Evolutionary conservation across 495 filamentous ascomycete genomes (phyloP), one percentile per base, ranked within the genome.

Genomic region (Penicillium paradoxum): DNA sequence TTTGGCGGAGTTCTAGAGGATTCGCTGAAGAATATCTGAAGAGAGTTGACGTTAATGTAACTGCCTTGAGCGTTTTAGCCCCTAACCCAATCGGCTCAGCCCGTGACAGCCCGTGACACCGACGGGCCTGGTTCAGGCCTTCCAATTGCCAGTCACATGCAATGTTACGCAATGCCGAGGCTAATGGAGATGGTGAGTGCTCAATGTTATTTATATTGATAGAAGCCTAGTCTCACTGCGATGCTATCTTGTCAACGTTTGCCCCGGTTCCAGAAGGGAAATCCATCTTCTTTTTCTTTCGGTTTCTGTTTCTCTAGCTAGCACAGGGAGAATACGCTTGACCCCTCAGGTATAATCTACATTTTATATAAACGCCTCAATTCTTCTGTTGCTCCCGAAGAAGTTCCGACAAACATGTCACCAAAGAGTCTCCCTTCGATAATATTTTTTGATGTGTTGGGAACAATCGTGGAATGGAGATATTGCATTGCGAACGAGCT

Each of bases 401-500:
- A 48, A 41, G 7, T 10, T 36, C 29, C 29, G 14, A 46, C 7
- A 21, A 51, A 51, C 30, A 59, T 59, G 57, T 32, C 48, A 45
- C 53, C 6, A 3, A 24, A 13, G 18, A 21, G 3, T 33, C 1
- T 19, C 15, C 57, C 54, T 40, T 49, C 49, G 38, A 47, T 57
- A 4, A 38, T 60, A 38, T 60, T 60, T 29, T 60, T 57, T 45
- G 58, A 60, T 51, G 41, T 60, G 29, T 34, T 60, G 24, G 58
- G 58, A 9, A 60, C 58, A 42, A 51, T 60, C 10, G 58, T 60
- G 34, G 58, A 60, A 54, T 60, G 58, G 58, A 57, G 54, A 51
- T 32, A 2, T 27, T 60, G 58, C 41, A 60, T 60, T 45, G 50
- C 58, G 10, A 60, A 57, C 8, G 34, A 54, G 51, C 37, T 60